Percentiles rank a stretch among this genome's conserved stretches.
Evolutionary conservation across 2,329 filamentous ascomycete species (phyloP).

Genomic region (Arthrinium puccinioides): DNA sequence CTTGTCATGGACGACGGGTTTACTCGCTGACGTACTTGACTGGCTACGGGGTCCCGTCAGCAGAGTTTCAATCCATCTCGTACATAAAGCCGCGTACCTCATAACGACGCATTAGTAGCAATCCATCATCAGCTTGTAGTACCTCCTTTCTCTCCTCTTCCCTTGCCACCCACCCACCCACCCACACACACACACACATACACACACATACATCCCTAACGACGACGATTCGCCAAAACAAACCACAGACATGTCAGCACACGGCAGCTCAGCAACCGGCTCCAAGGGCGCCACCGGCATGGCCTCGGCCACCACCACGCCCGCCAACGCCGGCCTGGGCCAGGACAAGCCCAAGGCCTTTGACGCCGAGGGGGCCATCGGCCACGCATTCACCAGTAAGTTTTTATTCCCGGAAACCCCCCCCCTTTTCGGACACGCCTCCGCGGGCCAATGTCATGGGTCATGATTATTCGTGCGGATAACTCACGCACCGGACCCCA

Average conservation of each 20-base stretch:
- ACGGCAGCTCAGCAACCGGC: slow-evolving; percentile 23
- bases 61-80: too few relatives aligned
- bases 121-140: too few relatives aligned
- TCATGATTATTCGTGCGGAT: neutral
- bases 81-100: too few relatives aligned
- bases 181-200: neutral
- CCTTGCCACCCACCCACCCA: neutral
- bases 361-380: slow-evolving; percentile 42
- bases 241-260: slow-evolving; percentile 23
- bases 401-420: neutral
- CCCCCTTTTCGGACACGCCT: neutral
- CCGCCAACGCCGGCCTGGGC: slow-evolving; percentile 21
- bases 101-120: too few relatives aligned
- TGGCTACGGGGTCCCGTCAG: too few relatives aligned
- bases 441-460: too few relatives aligned
- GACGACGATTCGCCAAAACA: too few relatives aligned
- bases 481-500: slow-evolving; percentile 6
- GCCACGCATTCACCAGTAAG: slow-evolving; percentile 48
- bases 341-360: slow-evolving; percentile 31
- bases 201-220: neutral
- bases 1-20: too few relatives aligned
- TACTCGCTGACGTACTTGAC: too few relatives aligned
- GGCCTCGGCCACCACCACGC: slow-evolving; percentile 18
- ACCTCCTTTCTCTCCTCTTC: too few relatives aligned
- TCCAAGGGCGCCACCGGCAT: slow-evolving; percentile 20